Percentiles rank a stretch among this genome's conserved stretches.
These are phyloP conservation scores for Chlorella sorokiniana DNA, from an alignment of 139 green algal genomes.

Conservation along the genomic window DNA sequence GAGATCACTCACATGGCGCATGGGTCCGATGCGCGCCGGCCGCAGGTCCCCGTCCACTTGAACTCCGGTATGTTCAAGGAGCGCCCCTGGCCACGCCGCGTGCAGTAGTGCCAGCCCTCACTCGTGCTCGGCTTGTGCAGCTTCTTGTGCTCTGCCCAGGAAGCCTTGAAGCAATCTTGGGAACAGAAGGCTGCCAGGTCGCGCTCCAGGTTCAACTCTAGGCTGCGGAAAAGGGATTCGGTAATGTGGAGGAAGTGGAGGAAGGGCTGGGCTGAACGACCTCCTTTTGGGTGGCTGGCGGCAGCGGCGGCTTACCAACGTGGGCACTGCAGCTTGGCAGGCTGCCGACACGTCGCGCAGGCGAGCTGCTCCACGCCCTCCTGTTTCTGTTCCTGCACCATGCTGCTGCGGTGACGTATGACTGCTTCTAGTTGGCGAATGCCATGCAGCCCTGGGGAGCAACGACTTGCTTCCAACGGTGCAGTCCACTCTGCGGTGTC, in stretches of 20 bases:
- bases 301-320: constrained; percentile 65
- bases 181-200: constrained; percentile 83
- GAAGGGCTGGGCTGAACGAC: background rate
- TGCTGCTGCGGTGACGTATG: no score
- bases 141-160: constrained; percentile 83
- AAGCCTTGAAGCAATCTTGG: constrained; percentile 95
- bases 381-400: background rate
- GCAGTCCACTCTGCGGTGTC: no score
- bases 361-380: constrained; percentile 2
- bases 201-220: constrained; percentile 79
- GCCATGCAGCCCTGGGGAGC: no score
- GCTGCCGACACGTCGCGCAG: constrained; percentile 72
- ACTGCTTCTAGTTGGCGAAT: no score
- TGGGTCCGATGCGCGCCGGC: constrained; percentile 74
- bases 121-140: constrained; percentile 65
- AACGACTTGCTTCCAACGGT: no score
- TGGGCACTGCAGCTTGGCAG: constrained; percentile 90
- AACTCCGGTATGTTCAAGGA: constrained; percentile 73
- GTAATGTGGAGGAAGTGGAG: background rate
- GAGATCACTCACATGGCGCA: constrained; percentile 63
- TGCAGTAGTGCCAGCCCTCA: constrained; percentile 77
- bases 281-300: background rate
- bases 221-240: constrained; percentile 7
- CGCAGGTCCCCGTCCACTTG: constrained; percentile 85
- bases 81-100: constrained; percentile 66